Conservation (phyloP, 2,329 filamentous ascomycete genomes). For the Ascochyta koolunga region DNA sequence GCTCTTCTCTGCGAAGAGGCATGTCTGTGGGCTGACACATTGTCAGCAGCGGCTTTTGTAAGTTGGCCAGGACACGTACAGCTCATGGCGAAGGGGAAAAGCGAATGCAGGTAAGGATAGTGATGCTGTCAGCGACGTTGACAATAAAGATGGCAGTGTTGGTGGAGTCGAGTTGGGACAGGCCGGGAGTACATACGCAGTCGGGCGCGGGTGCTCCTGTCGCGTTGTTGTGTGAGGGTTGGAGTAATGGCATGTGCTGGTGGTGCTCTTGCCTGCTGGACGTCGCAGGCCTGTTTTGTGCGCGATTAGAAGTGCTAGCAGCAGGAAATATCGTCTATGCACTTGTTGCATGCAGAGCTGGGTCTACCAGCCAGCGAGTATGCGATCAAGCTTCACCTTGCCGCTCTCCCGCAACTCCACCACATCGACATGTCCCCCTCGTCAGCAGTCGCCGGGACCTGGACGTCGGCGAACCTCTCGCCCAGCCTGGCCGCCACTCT, state of each 20-base stretch:
- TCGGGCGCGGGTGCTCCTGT: neutral
- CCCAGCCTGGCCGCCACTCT: conserved; percentile 45
- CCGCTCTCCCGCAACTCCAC: conserved; percentile 22
- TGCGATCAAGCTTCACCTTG: conserved; percentile 33
- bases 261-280: neutral
- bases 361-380: conserved; percentile 33
- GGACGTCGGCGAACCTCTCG: conserved; percentile 37
- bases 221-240: neutral
- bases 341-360: neutral
- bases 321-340: neutral
- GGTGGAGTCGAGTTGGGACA: neutral
- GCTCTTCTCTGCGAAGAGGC: neutral
- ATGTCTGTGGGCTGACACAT: neutral
- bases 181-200: neutral
- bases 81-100: neutral
- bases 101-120: neutral
- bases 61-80: neutral
- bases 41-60: neutral
- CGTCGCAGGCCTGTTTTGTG: neutral
- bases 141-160: neutral
- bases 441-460: conserved; percentile 35
- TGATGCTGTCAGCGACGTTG: neutral
- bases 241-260: neutral
- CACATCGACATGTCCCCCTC: conserved; percentile 34
- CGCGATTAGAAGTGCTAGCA: neutral